phyloP scores from a whole-genome alignment of 306 rosid species.

The Ormosia semicastrata region DNA sequence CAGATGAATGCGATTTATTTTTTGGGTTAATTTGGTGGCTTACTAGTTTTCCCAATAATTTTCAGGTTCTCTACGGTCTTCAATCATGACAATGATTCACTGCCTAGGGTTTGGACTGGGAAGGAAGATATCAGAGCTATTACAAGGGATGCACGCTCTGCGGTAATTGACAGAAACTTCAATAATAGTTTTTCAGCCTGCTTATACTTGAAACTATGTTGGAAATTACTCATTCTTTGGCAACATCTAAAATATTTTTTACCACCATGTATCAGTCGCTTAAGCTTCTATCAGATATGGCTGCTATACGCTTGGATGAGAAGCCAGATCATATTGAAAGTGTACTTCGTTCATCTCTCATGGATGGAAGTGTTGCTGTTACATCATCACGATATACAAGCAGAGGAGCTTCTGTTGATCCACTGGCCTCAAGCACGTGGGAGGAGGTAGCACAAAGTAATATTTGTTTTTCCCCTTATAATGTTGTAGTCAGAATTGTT shows the following conservation, averaged over 20 bases:
- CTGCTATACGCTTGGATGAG: conserved; percentile 85
- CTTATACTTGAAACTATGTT: conserved; percentile 10
- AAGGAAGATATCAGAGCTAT: conserved; percentile 80
- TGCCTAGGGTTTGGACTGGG: conserved; percentile 93
- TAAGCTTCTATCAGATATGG: conserved; percentile 73
- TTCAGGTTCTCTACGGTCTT: conserved; percentile 85
- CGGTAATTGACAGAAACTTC: conserved; percentile 45
- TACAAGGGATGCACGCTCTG: conserved; percentile 70
- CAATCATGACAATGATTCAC: conserved; percentile 76
- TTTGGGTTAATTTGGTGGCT: conserved; percentile 30
- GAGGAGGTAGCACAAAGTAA: conserved; percentile 63
- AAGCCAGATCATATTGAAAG: conserved; percentile 68
- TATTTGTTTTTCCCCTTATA: conserved; percentile 22
- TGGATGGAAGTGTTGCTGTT: conserved; percentile 49
- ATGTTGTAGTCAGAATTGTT: conserved; percentile 15
- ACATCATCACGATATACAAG: conserved; percentile 46
- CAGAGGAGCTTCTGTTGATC: conserved; percentile 46
- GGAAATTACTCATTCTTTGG: conserved; percentile 6
- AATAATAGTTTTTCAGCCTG: background rate
- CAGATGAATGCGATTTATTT: background rate
- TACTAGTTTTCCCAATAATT: conserved; percentile 11
- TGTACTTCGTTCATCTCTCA: conserved; percentile 48
- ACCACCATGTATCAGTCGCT: conserved; percentile 56
- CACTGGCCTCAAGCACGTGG: conserved; percentile 90
- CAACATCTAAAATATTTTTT: conserved; percentile 27